These are phyloP conservation scores for Lavandula angustifolia DNA, from an alignment of 257 asterid genomes.

Conservation along the genomic window DNA sequence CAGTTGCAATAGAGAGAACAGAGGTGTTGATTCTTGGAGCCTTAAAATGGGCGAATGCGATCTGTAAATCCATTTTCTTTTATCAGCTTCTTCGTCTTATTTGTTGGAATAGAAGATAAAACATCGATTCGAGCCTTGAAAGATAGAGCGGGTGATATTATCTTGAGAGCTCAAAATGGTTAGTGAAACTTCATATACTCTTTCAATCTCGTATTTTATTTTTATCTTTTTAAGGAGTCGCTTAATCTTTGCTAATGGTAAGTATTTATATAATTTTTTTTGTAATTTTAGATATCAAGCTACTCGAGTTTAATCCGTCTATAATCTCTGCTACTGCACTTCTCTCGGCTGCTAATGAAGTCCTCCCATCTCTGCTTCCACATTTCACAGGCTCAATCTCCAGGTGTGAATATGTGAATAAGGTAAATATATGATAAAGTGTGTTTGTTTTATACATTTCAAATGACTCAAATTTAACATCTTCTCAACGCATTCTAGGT, in stretches of 20 bases:
- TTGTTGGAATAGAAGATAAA: constrained; percentile 41
- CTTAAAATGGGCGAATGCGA: constrained; percentile 77
- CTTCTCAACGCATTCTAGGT: not conserved
- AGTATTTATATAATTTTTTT: not conserved
- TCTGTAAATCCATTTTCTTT: constrained; percentile 65
- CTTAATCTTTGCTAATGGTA: too few relatives aligned
- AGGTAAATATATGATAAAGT: constrained; percentile 37
- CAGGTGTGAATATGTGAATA: constrained; percentile 48
- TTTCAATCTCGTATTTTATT: not conserved
- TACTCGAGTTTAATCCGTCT: constrained; percentile 64
- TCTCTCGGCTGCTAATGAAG: constrained; percentile 48
- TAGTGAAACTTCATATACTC: not conserved
- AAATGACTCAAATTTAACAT: too few relatives aligned
- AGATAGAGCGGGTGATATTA: constrained; percentile 50
- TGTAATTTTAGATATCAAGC: constrained; percentile 40
- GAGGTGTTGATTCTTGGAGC: constrained; percentile 67
- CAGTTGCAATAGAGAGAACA: constrained; percentile 44
- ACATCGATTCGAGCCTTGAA: constrained; percentile 46
- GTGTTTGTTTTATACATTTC: too few relatives aligned
- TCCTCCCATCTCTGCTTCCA: constrained; percentile 50
- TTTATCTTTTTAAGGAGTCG: not conserved
- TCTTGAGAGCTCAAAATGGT: constrained; percentile 62
- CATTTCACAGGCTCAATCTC: constrained; percentile 44
- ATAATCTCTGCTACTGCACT: constrained; percentile 64
- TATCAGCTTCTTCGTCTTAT: constrained; percentile 42